Conservation (phyloP, 1,139 yeast species). For the Yamadazyma triangularis region DNA sequence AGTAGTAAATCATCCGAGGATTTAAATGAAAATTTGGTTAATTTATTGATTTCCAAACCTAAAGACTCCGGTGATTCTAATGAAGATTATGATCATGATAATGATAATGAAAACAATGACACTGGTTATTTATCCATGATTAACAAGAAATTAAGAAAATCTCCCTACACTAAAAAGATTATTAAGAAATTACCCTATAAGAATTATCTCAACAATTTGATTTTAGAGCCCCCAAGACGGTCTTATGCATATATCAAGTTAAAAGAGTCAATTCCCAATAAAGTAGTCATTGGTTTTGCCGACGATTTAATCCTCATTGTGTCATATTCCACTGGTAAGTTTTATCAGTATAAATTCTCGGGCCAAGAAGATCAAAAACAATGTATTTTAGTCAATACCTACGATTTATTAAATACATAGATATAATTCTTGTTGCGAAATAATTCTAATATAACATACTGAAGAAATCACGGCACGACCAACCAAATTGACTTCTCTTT, state of each 20-base stretch:
- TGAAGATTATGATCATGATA: too few species aligned
- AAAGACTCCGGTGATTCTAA: conserved; percentile 5
- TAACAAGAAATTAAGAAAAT: conserved; percentile 25
- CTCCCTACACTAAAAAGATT: conserved; percentile 34
- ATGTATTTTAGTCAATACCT: conserved; percentile 27
- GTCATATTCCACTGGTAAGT: conserved; percentile 35
- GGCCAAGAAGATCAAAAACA: conserved; percentile 25
- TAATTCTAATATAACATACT: too few species aligned
- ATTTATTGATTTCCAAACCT: conserved; percentile 30
- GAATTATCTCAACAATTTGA: conserved; percentile 38
- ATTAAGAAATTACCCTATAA: conserved; percentile 40
- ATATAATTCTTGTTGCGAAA: neutral
- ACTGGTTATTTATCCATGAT: conserved; percentile 14
- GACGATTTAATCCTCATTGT: conserved; percentile 34
- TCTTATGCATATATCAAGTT: conserved; percentile 41
- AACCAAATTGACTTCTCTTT: too few species aligned
- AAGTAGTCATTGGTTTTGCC: conserved; percentile 37
- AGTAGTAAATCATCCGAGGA: conserved; percentile 29
- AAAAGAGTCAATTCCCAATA: conserved; percentile 26
- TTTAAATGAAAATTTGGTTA: conserved; percentile 42
- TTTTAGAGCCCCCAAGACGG: conserved; percentile 43
- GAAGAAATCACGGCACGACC: too few species aligned
- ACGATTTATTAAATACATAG: neutral
- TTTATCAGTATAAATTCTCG: conserved; percentile 35
- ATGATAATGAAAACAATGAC: conserved; percentile 3